Percentiles rank a stretch among this genome's conserved stretches.
These are phyloP conservation scores for Sporodiniella umbellata DNA, from an alignment of 371 early-diverging fungal species.

Conservation along the genomic window DNA sequence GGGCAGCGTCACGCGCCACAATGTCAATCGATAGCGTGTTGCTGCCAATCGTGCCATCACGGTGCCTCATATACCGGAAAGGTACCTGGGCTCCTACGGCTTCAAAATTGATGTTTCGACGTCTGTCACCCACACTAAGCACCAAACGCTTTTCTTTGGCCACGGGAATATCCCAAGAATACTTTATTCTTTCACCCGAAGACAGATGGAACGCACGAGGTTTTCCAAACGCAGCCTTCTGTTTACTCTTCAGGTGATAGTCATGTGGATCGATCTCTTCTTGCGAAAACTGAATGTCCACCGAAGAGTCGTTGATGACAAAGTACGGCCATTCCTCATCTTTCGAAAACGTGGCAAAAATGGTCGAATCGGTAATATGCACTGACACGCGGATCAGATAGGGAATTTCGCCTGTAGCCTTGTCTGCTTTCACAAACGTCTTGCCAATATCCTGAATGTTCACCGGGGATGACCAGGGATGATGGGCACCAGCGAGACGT, in stretches of 20 bases:
- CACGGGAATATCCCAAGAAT: conserved; percentile 93
- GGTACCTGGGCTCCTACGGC: conserved; percentile 90
- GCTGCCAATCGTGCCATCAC: conserved; percentile 5
- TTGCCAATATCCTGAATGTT: conserved; percentile 82
- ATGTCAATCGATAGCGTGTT: conserved; percentile 78
- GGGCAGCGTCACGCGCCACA: conserved; percentile 78
- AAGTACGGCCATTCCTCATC: conserved; percentile 87
- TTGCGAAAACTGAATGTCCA: conserved; percentile 77
- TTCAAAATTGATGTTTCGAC: conserved; percentile 76
- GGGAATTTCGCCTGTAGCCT: conserved; percentile 40
- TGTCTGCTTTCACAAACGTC: conserved; percentile 71
- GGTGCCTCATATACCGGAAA: conserved; percentile 60
- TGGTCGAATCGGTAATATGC: conserved; percentile 77
- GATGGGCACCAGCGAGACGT: conserved; percentile 35
- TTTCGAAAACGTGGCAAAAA: conserved; percentile 80
- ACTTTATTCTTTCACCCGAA: conserved; percentile 53
- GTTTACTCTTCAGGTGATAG: conserved; percentile 25
- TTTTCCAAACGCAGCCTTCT: conserved; percentile 26
- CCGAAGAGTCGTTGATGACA: conserved; percentile 78
- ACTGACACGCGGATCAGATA: conserved; percentile 76
- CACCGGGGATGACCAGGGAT: conserved; percentile 76
- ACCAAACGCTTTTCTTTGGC: conserved; percentile 67
- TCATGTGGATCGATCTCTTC: conserved; percentile 31
- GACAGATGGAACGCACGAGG: conserved; percentile 18
- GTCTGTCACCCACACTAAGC: conserved; percentile 64